These are phyloP conservation scores for Ascoidea rubescens DNA, from an alignment of 805 yeast species.

Conservation along the genomic window DNA sequence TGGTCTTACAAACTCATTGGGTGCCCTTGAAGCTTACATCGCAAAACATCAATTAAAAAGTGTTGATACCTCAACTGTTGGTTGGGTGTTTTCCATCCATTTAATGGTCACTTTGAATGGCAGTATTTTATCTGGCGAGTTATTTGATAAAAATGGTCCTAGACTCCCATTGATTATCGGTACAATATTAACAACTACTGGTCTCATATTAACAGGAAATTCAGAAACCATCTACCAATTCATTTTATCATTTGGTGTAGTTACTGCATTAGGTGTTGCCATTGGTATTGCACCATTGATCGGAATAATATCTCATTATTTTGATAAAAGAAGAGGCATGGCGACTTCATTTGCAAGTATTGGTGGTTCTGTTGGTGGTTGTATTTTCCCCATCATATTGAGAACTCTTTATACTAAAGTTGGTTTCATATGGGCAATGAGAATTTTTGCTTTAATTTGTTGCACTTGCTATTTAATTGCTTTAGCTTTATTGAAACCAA, in stretches of 20 bases:
- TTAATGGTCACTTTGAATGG: conserved; percentile 17
- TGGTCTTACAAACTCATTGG: conserved; percentile 54
- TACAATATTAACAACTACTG: conserved; percentile 21
- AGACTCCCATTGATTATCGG: conserved; percentile 24
- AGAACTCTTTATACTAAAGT: conserved; percentile 24
- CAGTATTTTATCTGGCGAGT: conserved; percentile 28
- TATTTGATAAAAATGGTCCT: conserved; percentile 33
- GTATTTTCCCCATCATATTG: conserved; percentile 32
- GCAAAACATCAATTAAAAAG: conserved; percentile 33
- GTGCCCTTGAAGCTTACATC: conserved; percentile 55
- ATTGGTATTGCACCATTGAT: conserved; percentile 29
- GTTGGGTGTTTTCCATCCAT: conserved; percentile 50
- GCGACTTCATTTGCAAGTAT: conserved; percentile 32
- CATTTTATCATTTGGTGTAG: conserved; percentile 34
- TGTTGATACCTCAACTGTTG: conserved; percentile 32
- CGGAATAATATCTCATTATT: conserved; percentile 31
- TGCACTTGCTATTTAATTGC: conserved; percentile 15
- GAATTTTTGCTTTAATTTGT: conserved; percentile 32
- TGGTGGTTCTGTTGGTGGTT: conserved; percentile 40
- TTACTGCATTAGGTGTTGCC: conserved; percentile 29
- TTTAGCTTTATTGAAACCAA: conserved; percentile 18
- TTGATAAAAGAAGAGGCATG: conserved; percentile 25
- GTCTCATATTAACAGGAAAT: conserved; percentile 30
- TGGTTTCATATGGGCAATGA: conserved; percentile 41
- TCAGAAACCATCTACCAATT: conserved; percentile 33